phyloP scores from a whole-genome alignment of 495 filamentous ascomycete species.

The Sporormia fimetaria region DNA sequence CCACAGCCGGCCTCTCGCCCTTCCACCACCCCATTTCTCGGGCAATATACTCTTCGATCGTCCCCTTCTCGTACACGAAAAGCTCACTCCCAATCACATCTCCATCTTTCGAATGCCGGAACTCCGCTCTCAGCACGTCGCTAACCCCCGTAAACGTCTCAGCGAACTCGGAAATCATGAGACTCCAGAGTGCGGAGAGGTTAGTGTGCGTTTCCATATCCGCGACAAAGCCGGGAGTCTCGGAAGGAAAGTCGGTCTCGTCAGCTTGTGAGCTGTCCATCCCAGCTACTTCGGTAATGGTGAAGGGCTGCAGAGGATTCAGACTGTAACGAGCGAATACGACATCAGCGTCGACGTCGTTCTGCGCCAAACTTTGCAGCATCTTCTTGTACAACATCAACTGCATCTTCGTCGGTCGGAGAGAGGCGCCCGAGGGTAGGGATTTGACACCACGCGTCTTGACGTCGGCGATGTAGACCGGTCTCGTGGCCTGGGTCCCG shows the following conservation, averaged over 20 bases:
- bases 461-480: constrained; percentile 72
- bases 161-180: constrained; percentile 45
- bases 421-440: constrained; percentile 53
- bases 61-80: constrained; percentile 55
- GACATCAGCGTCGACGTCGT: constrained; percentile 51
- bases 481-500: constrained; percentile 20
- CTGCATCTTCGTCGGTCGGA: constrained; percentile 71
- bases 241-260: constrained; percentile 18
- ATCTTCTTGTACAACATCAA: constrained; percentile 87
- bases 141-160: constrained; percentile 9
- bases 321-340: constrained; percentile 63
- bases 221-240: constrained; percentile 18
- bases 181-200: constrained; percentile 48
- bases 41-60: constrained; percentile 51
- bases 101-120: constrained; percentile 42
- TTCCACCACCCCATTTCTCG: constrained; percentile 79
- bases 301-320: constrained; percentile 52
- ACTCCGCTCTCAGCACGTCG: constrained; percentile 51
- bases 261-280: constrained; percentile 47
- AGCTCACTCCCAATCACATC: constrained; percentile 53
- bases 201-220: constrained; percentile 50
- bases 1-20: constrained; percentile 62
- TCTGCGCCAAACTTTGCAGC: constrained; percentile 59
- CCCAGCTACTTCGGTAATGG: constrained; percentile 62
- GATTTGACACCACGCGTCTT: constrained; percentile 63